These are phyloP conservation scores for Blastobotrys serpentis DNA, from an alignment of 1,139 yeast genomes.

Conservation along the genomic window DNA sequence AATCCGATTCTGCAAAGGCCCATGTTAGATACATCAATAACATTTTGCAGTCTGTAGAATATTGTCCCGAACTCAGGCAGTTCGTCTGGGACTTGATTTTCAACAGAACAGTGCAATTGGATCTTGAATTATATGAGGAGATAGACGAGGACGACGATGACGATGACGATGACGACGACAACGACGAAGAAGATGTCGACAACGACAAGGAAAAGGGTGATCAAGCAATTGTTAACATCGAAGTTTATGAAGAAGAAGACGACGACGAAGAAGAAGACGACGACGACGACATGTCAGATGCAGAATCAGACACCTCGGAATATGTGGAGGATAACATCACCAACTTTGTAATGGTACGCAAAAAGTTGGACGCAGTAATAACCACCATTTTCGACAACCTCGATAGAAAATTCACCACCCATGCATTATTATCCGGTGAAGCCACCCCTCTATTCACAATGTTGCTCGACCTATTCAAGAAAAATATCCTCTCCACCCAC, in stretches of 20 bases:
- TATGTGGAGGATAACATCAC: conserved; percentile 32
- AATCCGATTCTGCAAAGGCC: conserved; percentile 55
- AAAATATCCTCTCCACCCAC: conserved; percentile 87
- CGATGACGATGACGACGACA: conserved; percentile 60
- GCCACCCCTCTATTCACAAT: conserved; percentile 77
- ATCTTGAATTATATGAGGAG: conserved; percentile 91
- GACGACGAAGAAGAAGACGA: conserved; percentile 32
- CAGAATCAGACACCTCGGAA: conserved; percentile 40
- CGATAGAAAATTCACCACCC: conserved; percentile 49
- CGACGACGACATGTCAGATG: conserved; percentile 40
- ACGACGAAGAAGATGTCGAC: conserved; percentile 45
- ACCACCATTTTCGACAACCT: conserved; percentile 54
- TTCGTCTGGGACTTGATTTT: conserved; percentile 77
- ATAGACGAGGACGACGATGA: conserved; percentile 82
- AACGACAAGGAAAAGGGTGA: conserved; percentile 35
- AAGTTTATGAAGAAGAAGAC: conserved; percentile 25
- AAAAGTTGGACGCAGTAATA: conserved; percentile 69
- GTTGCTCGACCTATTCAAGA: conserved; percentile 70
- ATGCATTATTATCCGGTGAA: conserved; percentile 55
- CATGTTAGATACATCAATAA: conserved; percentile 66
- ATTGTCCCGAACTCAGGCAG: conserved; percentile 67
- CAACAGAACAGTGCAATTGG: conserved; percentile 80
- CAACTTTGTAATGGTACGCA: conserved; percentile 26
- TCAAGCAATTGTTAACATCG: conserved; percentile 28
- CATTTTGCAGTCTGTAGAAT: conserved; percentile 55